Evolutionary conservation across 352 stramenopile genomes (phyloP).

Genomic region (Nothophytophthora sp.): DNA sequence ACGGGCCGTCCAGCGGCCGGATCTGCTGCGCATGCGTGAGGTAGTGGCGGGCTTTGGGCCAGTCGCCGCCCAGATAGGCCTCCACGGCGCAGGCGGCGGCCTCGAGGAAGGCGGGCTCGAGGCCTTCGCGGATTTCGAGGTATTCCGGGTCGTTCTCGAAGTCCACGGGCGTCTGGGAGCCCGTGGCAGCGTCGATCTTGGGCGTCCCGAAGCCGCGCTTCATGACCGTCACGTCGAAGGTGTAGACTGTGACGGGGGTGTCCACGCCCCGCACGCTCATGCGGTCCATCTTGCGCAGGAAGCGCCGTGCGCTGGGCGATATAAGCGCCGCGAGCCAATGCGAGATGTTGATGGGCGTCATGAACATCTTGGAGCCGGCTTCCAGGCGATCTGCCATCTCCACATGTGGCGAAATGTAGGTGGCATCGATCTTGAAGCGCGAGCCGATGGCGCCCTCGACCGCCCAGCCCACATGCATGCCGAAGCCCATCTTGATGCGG

Average conservation of each 20-base stretch:
- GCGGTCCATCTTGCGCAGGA: conserved; percentile 82
- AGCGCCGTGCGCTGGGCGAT: conserved; percentile 64
- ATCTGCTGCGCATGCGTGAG: conserved; percentile 74
- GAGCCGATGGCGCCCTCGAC: conserved; percentile 97
- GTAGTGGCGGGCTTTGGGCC: conserved; percentile 74
- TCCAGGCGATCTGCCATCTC: conserved; percentile 95
- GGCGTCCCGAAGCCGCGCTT: conserved; percentile 77
- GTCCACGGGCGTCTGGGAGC: conserved; percentile 67
- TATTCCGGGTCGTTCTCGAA: conserved; percentile 87
- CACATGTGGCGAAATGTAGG: conserved; percentile 96
- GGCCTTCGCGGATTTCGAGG: conserved; percentile 78
- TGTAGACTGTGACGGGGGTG: conserved; percentile 84
- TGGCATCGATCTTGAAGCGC: conserved; percentile 96
- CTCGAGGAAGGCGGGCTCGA: conserved; percentile 84
- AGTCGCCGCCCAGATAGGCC: conserved; percentile 74
- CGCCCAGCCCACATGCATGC: conserved; percentile 96
- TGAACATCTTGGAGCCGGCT: conserved; percentile 94
- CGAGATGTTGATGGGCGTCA: conserved; percentile 81
- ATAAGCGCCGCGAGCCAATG: conserved; percentile 82
- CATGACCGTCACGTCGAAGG: conserved; percentile 84
- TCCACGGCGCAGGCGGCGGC: conserved; percentile 66
- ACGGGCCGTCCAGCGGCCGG: conserved; percentile 88
- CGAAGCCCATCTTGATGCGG: conserved; percentile 94
- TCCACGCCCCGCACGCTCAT: conserved; percentile 86
- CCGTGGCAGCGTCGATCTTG: conserved; percentile 62